Conservation (phyloP, 495 filamentous ascomycete species). For the Talaromyces thailandensis region DNA sequence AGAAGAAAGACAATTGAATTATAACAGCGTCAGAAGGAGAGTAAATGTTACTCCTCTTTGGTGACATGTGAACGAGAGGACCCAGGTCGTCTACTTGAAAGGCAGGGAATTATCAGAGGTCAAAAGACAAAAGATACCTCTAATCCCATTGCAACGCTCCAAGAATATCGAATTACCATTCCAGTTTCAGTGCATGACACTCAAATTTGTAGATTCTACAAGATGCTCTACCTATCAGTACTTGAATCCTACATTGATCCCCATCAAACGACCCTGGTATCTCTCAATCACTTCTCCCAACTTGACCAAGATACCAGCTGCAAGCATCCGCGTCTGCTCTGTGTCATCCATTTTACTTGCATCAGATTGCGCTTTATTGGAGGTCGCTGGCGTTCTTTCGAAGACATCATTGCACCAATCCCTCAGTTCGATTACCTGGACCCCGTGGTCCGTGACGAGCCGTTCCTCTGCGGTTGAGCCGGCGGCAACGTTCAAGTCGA, state of each 20-base stretch:
- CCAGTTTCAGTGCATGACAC: neutral
- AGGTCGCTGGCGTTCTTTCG: slow-evolving; percentile 41
- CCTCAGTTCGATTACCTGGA: slow-evolving; percentile 29
- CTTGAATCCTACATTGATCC: slow-evolving; percentile 37
- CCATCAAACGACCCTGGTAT: slow-evolving; percentile 57
- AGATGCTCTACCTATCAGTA: slow-evolving; percentile 16
- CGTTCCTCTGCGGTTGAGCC: slow-evolving; percentile 51
- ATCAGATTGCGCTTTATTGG: slow-evolving; percentile 44
- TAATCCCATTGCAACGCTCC: neutral
- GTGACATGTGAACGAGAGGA: neutral
- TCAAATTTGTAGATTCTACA: neutral
- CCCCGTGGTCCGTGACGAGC: slow-evolving; percentile 49
- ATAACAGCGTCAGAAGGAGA: neutral
- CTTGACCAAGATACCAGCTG: slow-evolving; percentile 75
- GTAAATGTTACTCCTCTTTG: neutral
- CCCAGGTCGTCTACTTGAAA: neutral
- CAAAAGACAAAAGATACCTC: too few relatives aligned
- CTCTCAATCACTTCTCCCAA: slow-evolving; percentile 71
- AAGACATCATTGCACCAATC: slow-evolving; percentile 54
- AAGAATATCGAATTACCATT: neutral
- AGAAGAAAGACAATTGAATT: neutral
- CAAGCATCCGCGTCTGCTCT: slow-evolving; percentile 43
- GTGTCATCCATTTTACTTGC: slow-evolving; percentile 5
- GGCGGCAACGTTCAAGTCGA: slow-evolving; percentile 65
- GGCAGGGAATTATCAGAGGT: neutral